phyloP scores from a whole-genome alignment of 345 rosid genomes.

The Noccaea bulbosa region DNA sequence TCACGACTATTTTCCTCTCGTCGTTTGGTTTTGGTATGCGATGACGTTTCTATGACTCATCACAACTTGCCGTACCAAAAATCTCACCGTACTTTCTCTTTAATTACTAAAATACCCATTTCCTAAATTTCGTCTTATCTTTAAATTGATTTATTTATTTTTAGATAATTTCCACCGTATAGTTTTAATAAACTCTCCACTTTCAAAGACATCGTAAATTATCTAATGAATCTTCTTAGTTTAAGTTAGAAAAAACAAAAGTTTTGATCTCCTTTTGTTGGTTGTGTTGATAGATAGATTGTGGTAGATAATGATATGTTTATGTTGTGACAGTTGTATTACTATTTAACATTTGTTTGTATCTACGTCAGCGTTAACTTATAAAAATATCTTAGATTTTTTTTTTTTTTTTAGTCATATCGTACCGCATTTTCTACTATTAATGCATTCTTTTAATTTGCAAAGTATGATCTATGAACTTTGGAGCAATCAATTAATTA shows the following conservation, averaged over 20 bases:
- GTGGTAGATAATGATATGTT: no score
- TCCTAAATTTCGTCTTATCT: conserved; percentile 13
- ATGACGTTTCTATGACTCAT: conserved; percentile 42
- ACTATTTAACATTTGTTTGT: neutral
- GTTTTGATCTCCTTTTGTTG: neutral
- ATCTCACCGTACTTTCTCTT: conserved; percentile 37
- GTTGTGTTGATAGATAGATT: neutral
- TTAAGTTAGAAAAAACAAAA: no score
- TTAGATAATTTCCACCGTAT: neutral
- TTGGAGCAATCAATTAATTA: neutral
- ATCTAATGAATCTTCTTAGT: no score
- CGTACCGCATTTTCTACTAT: neutral
- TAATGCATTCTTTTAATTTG: neutral
- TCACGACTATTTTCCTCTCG: conserved; percentile 37
- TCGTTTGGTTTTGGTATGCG: conserved; percentile 34
- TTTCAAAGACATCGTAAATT: neutral
- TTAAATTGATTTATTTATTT: no score
- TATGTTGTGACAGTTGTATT: no score
- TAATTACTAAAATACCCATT: conserved; percentile 32
- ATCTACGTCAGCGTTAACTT: neutral
- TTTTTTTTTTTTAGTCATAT: no score
- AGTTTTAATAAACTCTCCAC: no score
- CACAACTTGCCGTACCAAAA: conserved; percentile 46
- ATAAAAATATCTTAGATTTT: no score
- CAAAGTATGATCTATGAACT: neutral